These are phyloP conservation scores for Diversispora eburnea DNA, from an alignment of 192 early-diverging fungal species.

Conservation along the genomic window DNA sequence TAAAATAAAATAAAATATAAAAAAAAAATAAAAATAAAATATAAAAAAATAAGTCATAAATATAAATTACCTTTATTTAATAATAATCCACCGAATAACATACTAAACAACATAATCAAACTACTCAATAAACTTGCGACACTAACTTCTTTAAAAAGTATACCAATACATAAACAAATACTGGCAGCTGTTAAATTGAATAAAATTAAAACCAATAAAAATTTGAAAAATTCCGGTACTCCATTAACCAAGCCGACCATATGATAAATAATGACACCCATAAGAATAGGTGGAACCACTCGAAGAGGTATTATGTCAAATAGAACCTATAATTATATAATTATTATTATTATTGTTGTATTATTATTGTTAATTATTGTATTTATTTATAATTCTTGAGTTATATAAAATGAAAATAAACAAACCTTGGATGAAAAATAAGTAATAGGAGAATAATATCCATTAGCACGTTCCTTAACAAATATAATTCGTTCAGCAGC, in stretches of 20 bases:
- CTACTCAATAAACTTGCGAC: constrained; percentile 72
- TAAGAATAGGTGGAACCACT: constrained; percentile 71
- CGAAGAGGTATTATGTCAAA: constrained; percentile 76
- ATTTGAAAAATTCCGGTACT: constrained; percentile 56
- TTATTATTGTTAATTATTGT: not conserved
- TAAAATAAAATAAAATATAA: constrained; percentile 10
- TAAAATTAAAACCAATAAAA: constrained; percentile 70
- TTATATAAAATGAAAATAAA: constrained; percentile 16
- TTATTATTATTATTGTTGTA: constrained; percentile 2
- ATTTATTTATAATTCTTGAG: not conserved
- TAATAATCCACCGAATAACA: constrained; percentile 87
- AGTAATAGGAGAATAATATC: constrained; percentile 63
- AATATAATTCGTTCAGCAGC: constrained; percentile 60
- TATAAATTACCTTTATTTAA: constrained; percentile 68
- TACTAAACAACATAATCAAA: constrained; percentile 77
- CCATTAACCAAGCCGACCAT: constrained; percentile 74
- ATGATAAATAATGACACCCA: constrained; percentile 74
- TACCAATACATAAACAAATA: constrained; percentile 67
- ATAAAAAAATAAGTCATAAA: not conserved
- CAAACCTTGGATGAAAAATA: constrained; percentile 57
- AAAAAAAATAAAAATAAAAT: constrained; percentile 12
- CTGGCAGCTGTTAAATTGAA: constrained; percentile 75
- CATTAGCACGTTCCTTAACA: constrained; percentile 65
- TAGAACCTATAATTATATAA: constrained; percentile 39
- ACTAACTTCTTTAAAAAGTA: constrained; percentile 61